Evolutionary conservation across 2,329 filamentous ascomycete genomes (phyloP).

Genomic region (Amylocarpus encephaloides): DNA sequence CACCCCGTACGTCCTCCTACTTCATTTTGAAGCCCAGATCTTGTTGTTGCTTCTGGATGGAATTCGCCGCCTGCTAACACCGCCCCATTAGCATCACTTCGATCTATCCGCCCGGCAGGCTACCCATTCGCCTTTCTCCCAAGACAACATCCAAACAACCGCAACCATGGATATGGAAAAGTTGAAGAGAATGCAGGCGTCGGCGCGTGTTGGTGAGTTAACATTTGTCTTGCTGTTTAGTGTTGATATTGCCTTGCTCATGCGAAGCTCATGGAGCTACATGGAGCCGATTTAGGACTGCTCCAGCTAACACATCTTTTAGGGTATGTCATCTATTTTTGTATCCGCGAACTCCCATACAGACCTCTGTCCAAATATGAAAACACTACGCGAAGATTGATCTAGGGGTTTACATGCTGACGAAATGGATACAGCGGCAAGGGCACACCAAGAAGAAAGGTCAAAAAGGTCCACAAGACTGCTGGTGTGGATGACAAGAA

Average conservation of each 20-base stretch:
- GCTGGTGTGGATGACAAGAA: constrained; percentile 98
- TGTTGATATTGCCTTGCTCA: constrained; percentile 1
- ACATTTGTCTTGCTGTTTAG: not conserved
- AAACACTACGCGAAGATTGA: not conserved
- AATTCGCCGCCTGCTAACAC: constrained; percentile 3
- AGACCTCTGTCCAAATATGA: not conserved
- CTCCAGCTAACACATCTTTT: constrained; percentile 13
- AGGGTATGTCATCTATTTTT: constrained; percentile 21
- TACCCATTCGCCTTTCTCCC: constrained; percentile 16
- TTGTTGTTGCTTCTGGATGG: not conserved
- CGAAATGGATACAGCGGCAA: constrained; percentile 60
- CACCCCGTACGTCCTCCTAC: not conserved
- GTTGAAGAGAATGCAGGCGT: constrained; percentile 59
- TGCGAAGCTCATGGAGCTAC: not conserved
- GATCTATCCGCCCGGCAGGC: constrained; percentile 8
- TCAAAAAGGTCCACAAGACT: constrained; percentile 94
- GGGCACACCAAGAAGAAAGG: constrained; percentile 94
- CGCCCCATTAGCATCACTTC: constrained; percentile 6
- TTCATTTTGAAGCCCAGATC: not conserved
- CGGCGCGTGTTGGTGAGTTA: constrained; percentile 42
- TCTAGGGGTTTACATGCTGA: constrained; percentile 20
- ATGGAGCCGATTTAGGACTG: not conserved
- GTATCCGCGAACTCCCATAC: not conserved
- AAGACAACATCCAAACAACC: constrained; percentile 28
- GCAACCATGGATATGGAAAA: constrained; percentile 59